Percentiles rank a stretch among this genome's conserved stretches.
Conservation (phyloP, 2,329 filamentous ascomycete genomes). For the Venturia pyrina region DNA sequence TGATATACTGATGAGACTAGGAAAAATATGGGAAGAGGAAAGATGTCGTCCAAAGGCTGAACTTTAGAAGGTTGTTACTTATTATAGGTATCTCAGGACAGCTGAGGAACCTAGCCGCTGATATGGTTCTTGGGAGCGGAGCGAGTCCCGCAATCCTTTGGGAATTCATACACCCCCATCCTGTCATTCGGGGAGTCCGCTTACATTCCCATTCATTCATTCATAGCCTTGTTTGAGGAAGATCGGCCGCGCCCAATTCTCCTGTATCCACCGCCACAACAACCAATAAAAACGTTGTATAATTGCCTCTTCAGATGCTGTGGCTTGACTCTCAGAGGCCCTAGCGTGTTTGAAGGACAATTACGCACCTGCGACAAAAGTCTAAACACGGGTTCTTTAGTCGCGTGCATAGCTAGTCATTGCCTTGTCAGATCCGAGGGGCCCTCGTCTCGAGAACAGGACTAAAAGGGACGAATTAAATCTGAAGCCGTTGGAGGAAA, state of each 20-base stretch:
- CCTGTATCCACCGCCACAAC: background rate
- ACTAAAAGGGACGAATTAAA: background rate
- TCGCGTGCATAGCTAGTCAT: background rate
- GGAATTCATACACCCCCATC: background rate
- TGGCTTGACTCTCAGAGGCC: background rate
- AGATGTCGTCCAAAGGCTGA: background rate
- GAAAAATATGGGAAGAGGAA: background rate
- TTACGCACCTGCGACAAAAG: background rate
- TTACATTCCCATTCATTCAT: conserved; percentile 3
- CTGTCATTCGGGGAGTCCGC: background rate
- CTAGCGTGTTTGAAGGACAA: background rate
- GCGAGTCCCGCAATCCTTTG: background rate
- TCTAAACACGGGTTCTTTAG: background rate
- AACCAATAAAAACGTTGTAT: background rate
- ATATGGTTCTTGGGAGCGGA: background rate
- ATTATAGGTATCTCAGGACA: background rate
- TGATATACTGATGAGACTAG: background rate
- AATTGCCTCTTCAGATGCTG: background rate
- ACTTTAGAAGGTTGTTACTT: background rate
- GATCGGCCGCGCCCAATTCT: background rate
- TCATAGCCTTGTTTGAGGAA: background rate
- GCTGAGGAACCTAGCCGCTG: background rate
- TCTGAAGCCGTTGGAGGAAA: background rate
- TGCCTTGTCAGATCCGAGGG: background rate
- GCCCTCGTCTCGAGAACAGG: background rate